A percentile compares a stretch with the other conserved stretches of the same genome.
Conservation (phyloP, 2,329 filamentous ascomycete genomes). For the Diplodia corticola region DNA sequence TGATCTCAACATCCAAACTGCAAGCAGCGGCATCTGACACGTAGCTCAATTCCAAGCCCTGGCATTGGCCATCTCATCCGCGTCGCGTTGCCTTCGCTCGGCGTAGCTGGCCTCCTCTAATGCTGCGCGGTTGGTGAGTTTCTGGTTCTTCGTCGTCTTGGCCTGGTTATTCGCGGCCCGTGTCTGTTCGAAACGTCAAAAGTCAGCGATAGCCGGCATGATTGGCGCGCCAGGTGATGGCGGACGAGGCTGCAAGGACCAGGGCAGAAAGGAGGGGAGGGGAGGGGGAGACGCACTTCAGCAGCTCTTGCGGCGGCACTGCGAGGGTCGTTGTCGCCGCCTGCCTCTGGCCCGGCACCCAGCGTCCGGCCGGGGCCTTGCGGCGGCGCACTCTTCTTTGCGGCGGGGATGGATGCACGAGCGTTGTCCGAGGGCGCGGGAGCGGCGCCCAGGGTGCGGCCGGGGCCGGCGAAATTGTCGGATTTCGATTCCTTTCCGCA, state of each 20-base stretch:
- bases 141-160: slow-evolving; percentile 60
- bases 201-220: neutral
- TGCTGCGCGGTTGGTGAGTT: slow-evolving; percentile 68
- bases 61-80: slow-evolving; percentile 62
- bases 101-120: slow-evolving; percentile 67
- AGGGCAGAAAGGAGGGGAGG: too few relatives aligned
- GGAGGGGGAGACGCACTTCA: slow-evolving; percentile 67
- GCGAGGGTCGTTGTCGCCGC: slow-evolving; percentile 49
- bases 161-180: slow-evolving; percentile 1
- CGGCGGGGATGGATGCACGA: slow-evolving; percentile 31
- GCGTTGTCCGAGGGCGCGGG: slow-evolving; percentile 44
- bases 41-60: slow-evolving; percentile 56
- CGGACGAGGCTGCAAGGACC: neutral
- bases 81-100: slow-evolving; percentile 65
- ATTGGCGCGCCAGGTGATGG: neutral
- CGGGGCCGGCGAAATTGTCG: slow-evolving; percentile 65
- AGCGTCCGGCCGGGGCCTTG: slow-evolving; percentile 64
- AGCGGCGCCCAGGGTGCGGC: slow-evolving; percentile 66
- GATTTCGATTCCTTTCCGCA: slow-evolving; percentile 67
- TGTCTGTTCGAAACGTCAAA: neutral
- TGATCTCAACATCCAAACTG: neutral
- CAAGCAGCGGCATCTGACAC: neutral
- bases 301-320: slow-evolving; percentile 77
- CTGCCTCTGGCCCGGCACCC: slow-evolving; percentile 53
- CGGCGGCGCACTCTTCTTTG: slow-evolving; percentile 51